A percentile compares a stretch with the other conserved stretches of the same genome.
phyloP scores from a whole-genome alignment of 768 basidiomycete species.

The Lactifluus volemus region DNA sequence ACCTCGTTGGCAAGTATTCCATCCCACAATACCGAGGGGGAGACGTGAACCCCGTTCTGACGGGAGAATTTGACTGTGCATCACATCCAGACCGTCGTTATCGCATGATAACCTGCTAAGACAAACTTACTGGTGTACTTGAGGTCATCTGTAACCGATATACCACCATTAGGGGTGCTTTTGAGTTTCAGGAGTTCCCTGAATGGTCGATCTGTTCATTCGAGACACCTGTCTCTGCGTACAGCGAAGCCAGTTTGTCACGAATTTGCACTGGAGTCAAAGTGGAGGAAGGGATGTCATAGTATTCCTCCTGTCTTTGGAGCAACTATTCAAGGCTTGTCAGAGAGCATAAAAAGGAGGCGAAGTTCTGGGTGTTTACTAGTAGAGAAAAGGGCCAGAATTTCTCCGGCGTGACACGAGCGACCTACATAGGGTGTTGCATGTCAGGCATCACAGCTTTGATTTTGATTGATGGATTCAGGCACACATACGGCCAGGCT shows the following conservation, averaged over 20 bases:
- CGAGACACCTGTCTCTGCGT: constrained; percentile 40
- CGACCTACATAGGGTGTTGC: constrained; percentile 37
- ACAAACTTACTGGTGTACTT: constrained; percentile 73
- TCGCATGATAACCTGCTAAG: background rate
- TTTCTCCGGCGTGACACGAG: constrained; percentile 58
- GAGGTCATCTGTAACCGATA: constrained; percentile 74
- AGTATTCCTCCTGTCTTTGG: constrained; percentile 68
- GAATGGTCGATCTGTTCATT: constrained; percentile 42
- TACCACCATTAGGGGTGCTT: constrained; percentile 65
- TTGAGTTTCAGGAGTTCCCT: constrained; percentile 56
- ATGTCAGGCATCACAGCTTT: background rate
- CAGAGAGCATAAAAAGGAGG: background rate
- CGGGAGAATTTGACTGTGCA: constrained; percentile 75
- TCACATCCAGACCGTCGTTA: background rate
- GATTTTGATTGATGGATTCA: background rate
- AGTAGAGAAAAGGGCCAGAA: constrained; percentile 73
- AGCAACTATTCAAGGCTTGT: constrained; percentile 48
- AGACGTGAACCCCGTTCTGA: constrained; percentile 90
- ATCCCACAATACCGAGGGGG: constrained; percentile 74
- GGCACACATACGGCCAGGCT: constrained; percentile 54
- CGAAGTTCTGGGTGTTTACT: constrained; percentile 29
- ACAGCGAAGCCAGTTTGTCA: constrained; percentile 58
- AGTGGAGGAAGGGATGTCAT: constrained; percentile 60
- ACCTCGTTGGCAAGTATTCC: constrained; percentile 64
- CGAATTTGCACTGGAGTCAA: constrained; percentile 67